Evolutionary conservation across 208 protist genomes (phyloP).

Genomic region (Acanthamoeba culbertsoni): DNA sequence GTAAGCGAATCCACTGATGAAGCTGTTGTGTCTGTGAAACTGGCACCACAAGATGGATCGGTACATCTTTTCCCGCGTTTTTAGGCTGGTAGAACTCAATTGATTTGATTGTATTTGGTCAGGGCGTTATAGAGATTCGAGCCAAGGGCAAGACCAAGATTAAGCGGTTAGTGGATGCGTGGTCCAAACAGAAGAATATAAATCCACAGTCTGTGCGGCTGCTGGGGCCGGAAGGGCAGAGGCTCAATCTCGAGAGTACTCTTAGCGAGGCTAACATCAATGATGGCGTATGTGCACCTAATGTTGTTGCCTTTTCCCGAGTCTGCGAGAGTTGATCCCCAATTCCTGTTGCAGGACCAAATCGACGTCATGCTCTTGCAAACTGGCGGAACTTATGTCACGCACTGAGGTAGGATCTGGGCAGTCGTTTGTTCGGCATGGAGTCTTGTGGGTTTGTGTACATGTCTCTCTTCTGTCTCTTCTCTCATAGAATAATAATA

Average conservation of each 20-base stretch:
- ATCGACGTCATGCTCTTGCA: slow-evolving; percentile 40
- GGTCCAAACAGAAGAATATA: not conserved
- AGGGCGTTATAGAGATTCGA: slow-evolving; percentile 21
- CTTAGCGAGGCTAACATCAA: not conserved
- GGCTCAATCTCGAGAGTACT: slow-evolving; percentile 10
- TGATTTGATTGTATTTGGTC: not conserved
- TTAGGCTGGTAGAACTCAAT: not conserved
- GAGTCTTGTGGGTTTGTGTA: too few species aligned
- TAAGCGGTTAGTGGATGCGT: slow-evolving; percentile 5
- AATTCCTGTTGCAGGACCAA: not conserved
- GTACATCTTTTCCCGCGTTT: not conserved
- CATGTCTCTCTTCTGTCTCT: not conserved
- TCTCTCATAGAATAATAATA: not conserved
- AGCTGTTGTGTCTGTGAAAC: not conserved
- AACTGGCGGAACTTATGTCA: too few species aligned
- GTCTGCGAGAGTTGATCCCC: too few species aligned
- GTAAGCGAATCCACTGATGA: not conserved
- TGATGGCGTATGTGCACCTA: slow-evolving; percentile 24
- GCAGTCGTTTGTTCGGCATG: not conserved
- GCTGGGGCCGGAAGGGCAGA: not conserved
- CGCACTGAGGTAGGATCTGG: too few species aligned
- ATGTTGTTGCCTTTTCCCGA: not conserved
- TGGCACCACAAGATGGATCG: slow-evolving; percentile 28
- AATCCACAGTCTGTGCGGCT: not conserved
- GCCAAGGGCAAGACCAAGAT: slow-evolving; percentile 36